Conservation (phyloP, 2,329 filamentous ascomycete species). For the Aspergillus sp. region DNA sequence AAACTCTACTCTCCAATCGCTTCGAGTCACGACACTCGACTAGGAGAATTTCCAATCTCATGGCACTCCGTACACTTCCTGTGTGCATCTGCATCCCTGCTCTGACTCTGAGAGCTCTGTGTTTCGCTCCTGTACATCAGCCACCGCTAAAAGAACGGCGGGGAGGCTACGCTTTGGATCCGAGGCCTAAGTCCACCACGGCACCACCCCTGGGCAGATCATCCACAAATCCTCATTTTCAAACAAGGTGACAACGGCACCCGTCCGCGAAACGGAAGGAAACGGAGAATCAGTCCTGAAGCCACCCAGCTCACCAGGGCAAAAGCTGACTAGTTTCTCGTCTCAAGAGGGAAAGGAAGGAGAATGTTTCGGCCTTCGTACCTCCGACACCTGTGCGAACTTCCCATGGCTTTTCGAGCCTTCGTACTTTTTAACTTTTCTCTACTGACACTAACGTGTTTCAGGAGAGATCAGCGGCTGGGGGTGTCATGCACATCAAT, state of each 20-base stretch:
- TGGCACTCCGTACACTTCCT: not conserved
- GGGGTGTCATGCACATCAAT: conserved; percentile 26
- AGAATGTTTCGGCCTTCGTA: not conserved
- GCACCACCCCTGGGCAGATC: conserved; percentile 39
- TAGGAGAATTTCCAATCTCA: conserved; percentile 4
- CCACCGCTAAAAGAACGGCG: conserved; percentile 20
- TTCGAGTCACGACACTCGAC: not conserved
- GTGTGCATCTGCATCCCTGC: not conserved
- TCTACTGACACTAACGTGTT: conserved; percentile 17
- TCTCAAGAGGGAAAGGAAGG: not conserved
- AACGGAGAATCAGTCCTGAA: not conserved
- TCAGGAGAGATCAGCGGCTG: conserved; percentile 27
- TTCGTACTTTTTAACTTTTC: conserved; percentile 12
- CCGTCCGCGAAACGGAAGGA: not conserved
- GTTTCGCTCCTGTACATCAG: conserved; percentile 1
- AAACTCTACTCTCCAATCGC: not conserved
- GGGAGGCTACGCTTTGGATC: conserved; percentile 24
- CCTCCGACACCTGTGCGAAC: not conserved
- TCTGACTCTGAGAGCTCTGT: not conserved
- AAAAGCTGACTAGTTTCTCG: not conserved
- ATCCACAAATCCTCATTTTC: conserved; percentile 25
- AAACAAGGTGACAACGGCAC: not conserved
- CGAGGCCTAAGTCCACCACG: conserved; percentile 23
- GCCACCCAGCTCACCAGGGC: no score
- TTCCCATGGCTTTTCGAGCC: not conserved